Base-by-base conservation (phyloP, 1,139 yeast genomes). In the Yamadazyma taylorii region DNA sequence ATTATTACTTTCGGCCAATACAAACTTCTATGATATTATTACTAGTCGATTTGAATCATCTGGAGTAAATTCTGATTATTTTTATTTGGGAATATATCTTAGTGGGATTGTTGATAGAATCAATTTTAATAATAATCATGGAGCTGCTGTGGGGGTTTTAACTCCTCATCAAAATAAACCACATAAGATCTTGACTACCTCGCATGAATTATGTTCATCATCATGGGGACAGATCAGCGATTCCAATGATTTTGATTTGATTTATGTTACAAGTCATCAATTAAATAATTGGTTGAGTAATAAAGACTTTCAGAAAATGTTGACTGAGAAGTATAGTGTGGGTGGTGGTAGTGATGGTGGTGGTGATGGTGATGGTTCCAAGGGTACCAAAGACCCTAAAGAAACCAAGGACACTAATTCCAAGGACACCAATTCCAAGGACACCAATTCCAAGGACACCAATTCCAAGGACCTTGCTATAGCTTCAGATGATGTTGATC, bases 181-280 rank as follows among this genome's bases (percentile, higher is more conserved):
- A 15, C 43, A 33, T n/a, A 40, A 50, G 3, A 33, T 40, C 3
- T 47, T 53, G 3, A 54, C 58, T 1, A 34, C 46, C 12, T 51
- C 71, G 1, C 50, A 50, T 6, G 73, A 68, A 41, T 42, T 67
- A 4, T 68, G 74, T 41, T 64, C 72, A 5, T 44, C 69, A 8
- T 65, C 73, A 3, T 65, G 70, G 69, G 69, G 63, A 3, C 73
- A 67, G 45, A 38, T 65, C 3, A 48, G 51, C 32, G 62, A 54
- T 16, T 42, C 22, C 2, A 64, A 62, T 33, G 58, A 54, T 15
- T 39, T 45, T 23, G 42, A 54, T 1, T 47, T 68, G 23, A 24
- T 66, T 3, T 67, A 60, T 40, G 52, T 61, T 7, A 64, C 73
- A 0, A 46, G 62, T 3, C 64, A 64, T 43, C 74, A 68, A 41